Conservation (phyloP, 163 green algal species). For the Coccomyxa subellipsoidea region DNA sequence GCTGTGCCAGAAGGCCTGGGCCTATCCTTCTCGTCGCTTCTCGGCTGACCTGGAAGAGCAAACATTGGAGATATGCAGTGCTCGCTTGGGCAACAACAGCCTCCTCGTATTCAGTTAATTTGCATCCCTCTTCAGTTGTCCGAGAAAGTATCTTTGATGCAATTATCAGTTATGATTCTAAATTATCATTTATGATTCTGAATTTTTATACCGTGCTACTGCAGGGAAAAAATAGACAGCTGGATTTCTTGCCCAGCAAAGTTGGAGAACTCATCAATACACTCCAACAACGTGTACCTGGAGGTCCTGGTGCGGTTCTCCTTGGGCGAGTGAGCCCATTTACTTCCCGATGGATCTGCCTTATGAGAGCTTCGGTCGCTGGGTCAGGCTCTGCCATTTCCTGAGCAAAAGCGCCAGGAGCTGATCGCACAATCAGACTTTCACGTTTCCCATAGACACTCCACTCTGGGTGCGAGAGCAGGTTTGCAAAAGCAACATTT, state of each 20-base stretch:
- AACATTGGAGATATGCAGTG: background rate
- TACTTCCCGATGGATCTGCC: constrained; percentile 1
- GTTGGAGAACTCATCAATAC: background rate
- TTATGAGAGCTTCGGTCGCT: background rate
- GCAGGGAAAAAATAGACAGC: too few relatives aligned
- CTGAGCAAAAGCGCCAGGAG: background rate
- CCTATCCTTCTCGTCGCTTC: background rate
- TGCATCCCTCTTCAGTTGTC: too few relatives aligned
- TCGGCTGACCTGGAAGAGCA: background rate
- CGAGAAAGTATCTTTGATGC: too few relatives aligned
- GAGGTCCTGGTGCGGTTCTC: background rate
- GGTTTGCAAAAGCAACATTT: too few relatives aligned
- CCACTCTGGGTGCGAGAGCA: too few relatives aligned
- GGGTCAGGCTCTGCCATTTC: background rate
- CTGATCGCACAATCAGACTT: too few relatives aligned
- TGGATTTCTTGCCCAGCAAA: background rate
- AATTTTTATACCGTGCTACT: too few relatives aligned
- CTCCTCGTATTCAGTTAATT: too few relatives aligned
- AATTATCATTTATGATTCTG: too few relatives aligned
- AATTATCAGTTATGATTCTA: too few relatives aligned
- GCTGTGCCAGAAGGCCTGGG: background rate
- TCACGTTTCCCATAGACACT: too few relatives aligned
- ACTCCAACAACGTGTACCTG: background rate
- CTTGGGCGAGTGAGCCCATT: background rate
- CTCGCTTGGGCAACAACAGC: too few relatives aligned